phyloP scores from a whole-genome alignment of 2,329 filamentous ascomycete species.

The Venturia asperata region DNA sequence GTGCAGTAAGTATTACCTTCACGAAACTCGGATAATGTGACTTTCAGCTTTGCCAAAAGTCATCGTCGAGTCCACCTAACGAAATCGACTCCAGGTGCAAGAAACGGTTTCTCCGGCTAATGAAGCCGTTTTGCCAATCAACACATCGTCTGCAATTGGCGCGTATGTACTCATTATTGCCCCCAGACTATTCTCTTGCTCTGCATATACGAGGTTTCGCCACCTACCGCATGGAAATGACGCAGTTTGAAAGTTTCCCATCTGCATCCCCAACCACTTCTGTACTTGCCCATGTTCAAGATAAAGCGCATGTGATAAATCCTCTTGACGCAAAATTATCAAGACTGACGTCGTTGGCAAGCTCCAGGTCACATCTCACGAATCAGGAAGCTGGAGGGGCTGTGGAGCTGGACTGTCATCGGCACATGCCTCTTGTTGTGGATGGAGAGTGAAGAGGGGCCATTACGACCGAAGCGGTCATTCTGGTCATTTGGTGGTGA shows the following conservation, averaged over 20 bases:
- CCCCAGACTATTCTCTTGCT: not conserved
- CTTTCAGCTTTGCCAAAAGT: no score
- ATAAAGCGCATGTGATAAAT: not conserved
- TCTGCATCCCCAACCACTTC: not conserved
- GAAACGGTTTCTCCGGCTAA: no score
- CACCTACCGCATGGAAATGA: not conserved
- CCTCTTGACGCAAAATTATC: not conserved
- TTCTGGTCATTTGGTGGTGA: not conserved
- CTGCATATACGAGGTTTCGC: not conserved
- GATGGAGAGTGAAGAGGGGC: not conserved
- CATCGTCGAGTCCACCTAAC: not conserved
- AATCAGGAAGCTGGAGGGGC: not conserved
- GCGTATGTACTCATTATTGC: not conserved
- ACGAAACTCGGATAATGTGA: no score
- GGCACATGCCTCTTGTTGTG: not conserved
- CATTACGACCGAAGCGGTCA: not conserved
- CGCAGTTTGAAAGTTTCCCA: not conserved
- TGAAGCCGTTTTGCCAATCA: not conserved
- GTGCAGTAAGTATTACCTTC: no score
- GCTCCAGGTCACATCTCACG: not conserved
- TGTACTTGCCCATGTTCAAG: not conserved
- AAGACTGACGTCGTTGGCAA: not conserved
- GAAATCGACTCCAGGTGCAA: not conserved
- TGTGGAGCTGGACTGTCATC: not conserved
- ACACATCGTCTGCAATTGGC: not conserved